Base-by-base conservation (phyloP, 176 grass and related monocot genomes). In the Paspalum vaginatum region DNA sequence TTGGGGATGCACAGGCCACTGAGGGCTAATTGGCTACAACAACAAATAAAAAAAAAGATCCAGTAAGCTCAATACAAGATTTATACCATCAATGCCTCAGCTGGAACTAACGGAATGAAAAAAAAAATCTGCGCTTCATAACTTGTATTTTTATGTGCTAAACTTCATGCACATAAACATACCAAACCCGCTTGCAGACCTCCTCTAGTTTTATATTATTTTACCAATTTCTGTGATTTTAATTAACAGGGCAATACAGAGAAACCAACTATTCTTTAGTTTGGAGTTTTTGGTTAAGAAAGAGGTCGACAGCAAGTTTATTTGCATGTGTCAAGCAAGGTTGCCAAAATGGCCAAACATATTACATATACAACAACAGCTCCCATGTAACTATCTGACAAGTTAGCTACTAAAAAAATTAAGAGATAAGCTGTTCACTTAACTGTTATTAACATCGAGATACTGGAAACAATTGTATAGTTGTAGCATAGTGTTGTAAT, bases 1-100 rank as follows among this genome's bases (percentile, higher is more conserved):
- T 44, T 61, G 66, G 18, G 72, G 61, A 79, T 86, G 78, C 61
- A 68, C 74, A 88, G 25, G 44, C 78, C 87, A 77, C 51, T 79
- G 84, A 40, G 74, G 68, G 78, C 65, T 88, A 74, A 73, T 58
- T 57, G 80, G 67, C 90, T 92, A 57, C 61, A 54, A 21, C 18
- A 85, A 48, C 2, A 70, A 78, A 80, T 65, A 12, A 70, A 42
- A 52, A n/a, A 60, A 53, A 65, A 86, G 16, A 56, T 77, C 32
- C 27, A 55, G 53, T 75, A 5, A 71, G 22, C 40, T 68, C 76
- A 70, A 80, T 46, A 41, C 27, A 70, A 10, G 21, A 70, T 32
- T 25, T 49, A 7, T 25, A 20, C 25, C 26, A 8, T 74, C 52
- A 44, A 27, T 54, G 63, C 11, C 44, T 37, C 20, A 64, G 38